Evolutionary conservation across 1,139 yeast genomes (phyloP), one percentile per base, ranked within the genome.

Genomic region (Arxiozyma bovina): DNA sequence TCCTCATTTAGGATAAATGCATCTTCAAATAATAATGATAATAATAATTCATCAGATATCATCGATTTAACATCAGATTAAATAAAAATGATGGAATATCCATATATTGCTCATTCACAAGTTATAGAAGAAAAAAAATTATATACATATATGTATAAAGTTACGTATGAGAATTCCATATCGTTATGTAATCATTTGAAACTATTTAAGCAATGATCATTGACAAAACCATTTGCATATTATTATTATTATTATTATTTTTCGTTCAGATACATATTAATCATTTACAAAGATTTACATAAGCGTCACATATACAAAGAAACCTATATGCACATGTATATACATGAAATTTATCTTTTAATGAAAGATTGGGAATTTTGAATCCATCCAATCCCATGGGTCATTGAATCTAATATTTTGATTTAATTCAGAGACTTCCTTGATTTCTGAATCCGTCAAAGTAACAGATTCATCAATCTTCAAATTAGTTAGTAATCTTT

Each of bases 371-470:
- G 74, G 74, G 56, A 71, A 64, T 43, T 64, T 65, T 56, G 62
- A 59, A 48, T 61, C 63, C 46, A 58, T 56, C 94, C 94, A 87
- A 63, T 75, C 81, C 80, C 83, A 83, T 58, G 96, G 95, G 69
- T 89, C 88, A 71, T 89, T 89, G 76, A 89, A 88, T 74, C 96
- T 81, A 62, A 88, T 76, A 63, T 78, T 77, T 60, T 75, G 77
- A 71, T 90, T 87, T 69, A 89, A 78, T 50, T 70, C 70, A 40
- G 78, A 71, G 60, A 85, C 82, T 20, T 71, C 69, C 15, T 73
- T 72, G 48, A 85, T 60, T 56, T 85, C 90, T 11, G 72, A 78
- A n/a, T 77, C 70, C 30, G 80, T 62, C 65, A 82, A 75, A 52
- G 80, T 75, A 58, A 82, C 76, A 20, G 54, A 57, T 57, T 77